Evolutionary conservation across 1,139 yeast species (phyloP).

Genomic region (Casaregolazyma lundiana): DNA sequence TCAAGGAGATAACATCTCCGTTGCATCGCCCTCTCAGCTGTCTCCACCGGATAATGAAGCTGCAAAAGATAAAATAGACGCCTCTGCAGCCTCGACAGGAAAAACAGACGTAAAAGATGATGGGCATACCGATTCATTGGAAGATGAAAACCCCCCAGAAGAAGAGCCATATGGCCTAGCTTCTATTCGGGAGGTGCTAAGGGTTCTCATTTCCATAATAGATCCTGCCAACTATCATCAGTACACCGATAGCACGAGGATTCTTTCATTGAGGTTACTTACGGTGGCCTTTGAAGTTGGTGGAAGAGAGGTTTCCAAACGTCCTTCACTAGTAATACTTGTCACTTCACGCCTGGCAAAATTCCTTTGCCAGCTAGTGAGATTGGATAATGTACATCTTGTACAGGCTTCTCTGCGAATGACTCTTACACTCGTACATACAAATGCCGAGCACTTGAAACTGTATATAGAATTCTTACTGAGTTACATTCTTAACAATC

Average conservation of each 20-base stretch:
- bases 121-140: neutral
- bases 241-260: constrained; percentile 82
- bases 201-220: constrained; percentile 74
- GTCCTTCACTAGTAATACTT: constrained; percentile 61
- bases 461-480: constrained; percentile 40
- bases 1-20: constrained; percentile 6
- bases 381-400: constrained; percentile 62
- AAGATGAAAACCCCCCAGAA: neutral
- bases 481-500: constrained; percentile 37
- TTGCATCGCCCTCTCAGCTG: neutral
- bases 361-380: constrained; percentile 73
- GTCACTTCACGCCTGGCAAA: constrained; percentile 79
- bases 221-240: constrained; percentile 79
- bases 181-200: constrained; percentile 63
- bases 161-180: constrained; percentile 55
- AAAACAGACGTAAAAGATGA: neutral
- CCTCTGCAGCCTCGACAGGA: constrained; percentile 9
- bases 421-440: constrained; percentile 52
- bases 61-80: neutral
- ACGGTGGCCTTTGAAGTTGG: constrained; percentile 79
- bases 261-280: constrained; percentile 72
- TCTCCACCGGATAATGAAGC: neutral
- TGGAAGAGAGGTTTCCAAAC: constrained; percentile 62
- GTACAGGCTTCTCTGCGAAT: constrained; percentile 73
- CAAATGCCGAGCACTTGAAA: constrained; percentile 34